These are phyloP conservation scores for Pseudogymnoascus sp. DNA, from an alignment of 2,329 filamentous ascomycete species.

Conservation along the genomic window DNA sequence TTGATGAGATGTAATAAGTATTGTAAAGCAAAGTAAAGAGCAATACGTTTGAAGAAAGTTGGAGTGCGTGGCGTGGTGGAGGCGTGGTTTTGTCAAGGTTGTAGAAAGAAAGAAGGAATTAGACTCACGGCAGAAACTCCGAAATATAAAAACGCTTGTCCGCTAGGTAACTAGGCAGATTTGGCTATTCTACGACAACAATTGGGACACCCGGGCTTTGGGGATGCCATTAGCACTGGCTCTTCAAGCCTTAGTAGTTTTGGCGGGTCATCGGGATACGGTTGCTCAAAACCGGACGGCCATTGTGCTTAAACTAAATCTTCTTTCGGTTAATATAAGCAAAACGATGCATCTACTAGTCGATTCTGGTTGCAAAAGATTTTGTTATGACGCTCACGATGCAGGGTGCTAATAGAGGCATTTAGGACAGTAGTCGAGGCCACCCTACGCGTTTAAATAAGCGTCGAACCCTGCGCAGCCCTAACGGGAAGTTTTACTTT, in stretches of 20 bases:
- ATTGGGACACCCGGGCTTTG: background rate
- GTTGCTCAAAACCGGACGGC: background rate
- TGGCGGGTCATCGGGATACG: background rate
- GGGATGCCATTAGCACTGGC: background rate
- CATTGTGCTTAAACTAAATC: background rate
- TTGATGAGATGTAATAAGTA: background rate
- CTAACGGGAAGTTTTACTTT: background rate
- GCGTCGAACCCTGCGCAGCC: background rate
- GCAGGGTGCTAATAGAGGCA: background rate
- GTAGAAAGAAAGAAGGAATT: background rate
- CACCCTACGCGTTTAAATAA: constrained; percentile 1
- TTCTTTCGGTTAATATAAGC: background rate
- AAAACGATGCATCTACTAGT: background rate
- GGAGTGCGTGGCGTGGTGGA: background rate
- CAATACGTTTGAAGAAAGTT: background rate
- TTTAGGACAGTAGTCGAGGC: background rate
- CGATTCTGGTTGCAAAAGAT: background rate
- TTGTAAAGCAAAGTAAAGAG: background rate
- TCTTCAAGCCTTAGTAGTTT: background rate
- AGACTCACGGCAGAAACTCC: background rate
- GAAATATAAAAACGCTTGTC: background rate
- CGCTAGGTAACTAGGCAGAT: background rate
- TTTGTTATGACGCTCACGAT: background rate
- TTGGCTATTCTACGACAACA: background rate
- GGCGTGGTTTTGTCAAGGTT: background rate